Evolutionary conservation across 2,329 filamentous ascomycete species (phyloP), one percentile per base, ranked within the genome.

Genomic region (Metarhizium rileyi): DNA sequence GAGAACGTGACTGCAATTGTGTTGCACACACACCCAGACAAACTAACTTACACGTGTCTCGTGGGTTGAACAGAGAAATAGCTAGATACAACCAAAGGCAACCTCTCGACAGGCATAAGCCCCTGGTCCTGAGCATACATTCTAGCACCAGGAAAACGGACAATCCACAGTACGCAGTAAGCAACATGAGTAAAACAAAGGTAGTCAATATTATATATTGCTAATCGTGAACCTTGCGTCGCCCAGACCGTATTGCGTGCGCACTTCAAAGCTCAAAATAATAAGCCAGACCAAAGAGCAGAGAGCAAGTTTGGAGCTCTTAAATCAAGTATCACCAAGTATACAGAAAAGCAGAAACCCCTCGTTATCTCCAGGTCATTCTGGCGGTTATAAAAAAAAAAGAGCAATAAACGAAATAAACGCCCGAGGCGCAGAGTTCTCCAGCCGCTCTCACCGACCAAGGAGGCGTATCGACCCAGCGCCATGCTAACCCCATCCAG

Each of bases 391-490:
- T 26, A 35, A 48, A 14, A 44, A 43, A 43, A 43, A 49, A 48
- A n/a, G n/a, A n/a, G n/a, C n/a, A n/a, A n/a, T n/a, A n/a, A n/a
- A n/a, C n/a, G n/a, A n/a, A 45, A 50, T 50, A 50, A 46, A 48
- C 53, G 42, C 49, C 44, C 52, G 55, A 53, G 54, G 57, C 56
- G 49, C 52, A 45, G 54, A 27, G 26, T 20, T 52, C 54, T 56
- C 63, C 56, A 63, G 62, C 61, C 63, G 63, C 65, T 68, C 64
- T 67, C 66, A 66, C 66, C 62, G 62, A 66, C 62, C 57, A 61
- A 23, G 58, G 63, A 61, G 56, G 56, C 56, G 49, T 53, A 33
- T 46, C 52, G 53, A 51, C 59, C 57, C 52, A 59, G 58, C 61
- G 56, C 59, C 57, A 55, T 54, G 58, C 60, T 57, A 50, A 48